These are phyloP conservation scores for Akanthomyces lecanii DNA, from an alignment of 2,329 filamentous ascomycete species.

Conservation along the genomic window DNA sequence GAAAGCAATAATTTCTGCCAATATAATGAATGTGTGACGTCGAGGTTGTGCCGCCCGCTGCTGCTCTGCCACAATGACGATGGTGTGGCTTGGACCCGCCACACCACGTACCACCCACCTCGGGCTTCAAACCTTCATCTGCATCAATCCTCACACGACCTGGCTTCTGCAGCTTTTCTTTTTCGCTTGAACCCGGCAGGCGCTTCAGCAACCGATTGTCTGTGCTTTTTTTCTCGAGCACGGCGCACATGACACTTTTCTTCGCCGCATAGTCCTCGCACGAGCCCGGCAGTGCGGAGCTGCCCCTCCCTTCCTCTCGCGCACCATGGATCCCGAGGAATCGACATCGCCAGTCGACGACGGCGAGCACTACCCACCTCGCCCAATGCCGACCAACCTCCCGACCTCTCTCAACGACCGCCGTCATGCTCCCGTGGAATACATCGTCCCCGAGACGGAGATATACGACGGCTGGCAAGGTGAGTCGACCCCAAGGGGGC, in stretches of 20 bases:
- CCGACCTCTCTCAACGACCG: constrained; percentile 91
- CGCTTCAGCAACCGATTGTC: not conserved
- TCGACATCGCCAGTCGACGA: constrained; percentile 39
- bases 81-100: constrained; percentile 16
- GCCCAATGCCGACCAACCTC: constrained; percentile 71
- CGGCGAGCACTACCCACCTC: constrained; percentile 35
- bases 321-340: constrained; percentile 57
- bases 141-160: constrained; percentile 14
- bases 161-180: not conserved
- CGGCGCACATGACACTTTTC: constrained; percentile 8
- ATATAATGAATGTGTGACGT: not conserved
- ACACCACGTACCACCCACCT: constrained; percentile 8
- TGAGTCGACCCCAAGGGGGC: constrained; percentile 29
- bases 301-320: constrained; percentile 33
- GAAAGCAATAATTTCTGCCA: not conserved
- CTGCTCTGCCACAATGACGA: constrained; percentile 11
- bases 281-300: constrained; percentile 31
- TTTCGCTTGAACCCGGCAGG: not conserved
- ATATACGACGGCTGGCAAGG: constrained; percentile 99
- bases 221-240: not conserved
- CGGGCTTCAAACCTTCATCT: constrained; percentile 1
- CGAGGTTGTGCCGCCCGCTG: not conserved
- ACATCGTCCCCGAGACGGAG: constrained; percentile 76
- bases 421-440: constrained; percentile 58
- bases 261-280: constrained; percentile 24